phyloP scores from a whole-genome alignment of 2,329 filamentous ascomycete species.

The Fusarium dimerum region DNA sequence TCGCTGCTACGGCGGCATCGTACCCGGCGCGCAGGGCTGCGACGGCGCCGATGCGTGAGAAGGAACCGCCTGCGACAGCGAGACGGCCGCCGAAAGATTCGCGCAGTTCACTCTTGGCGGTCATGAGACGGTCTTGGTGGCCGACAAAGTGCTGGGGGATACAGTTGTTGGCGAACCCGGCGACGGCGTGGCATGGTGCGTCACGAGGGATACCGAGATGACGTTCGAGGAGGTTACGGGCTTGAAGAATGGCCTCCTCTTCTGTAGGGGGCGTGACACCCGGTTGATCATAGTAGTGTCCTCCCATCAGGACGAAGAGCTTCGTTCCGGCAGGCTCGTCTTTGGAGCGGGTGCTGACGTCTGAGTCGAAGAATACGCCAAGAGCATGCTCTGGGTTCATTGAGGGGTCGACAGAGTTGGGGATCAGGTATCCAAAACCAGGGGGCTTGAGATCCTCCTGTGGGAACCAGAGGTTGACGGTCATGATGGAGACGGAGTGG shows the following conservation, averaged over 20 bases:
- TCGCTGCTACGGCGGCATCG: conserved; percentile 29
- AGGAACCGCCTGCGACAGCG: conserved; percentile 61
- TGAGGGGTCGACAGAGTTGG: conserved; percentile 66
- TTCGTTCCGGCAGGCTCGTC: conserved; percentile 71
- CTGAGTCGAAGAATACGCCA: conserved; percentile 89
- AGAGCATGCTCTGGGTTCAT: conserved; percentile 82
- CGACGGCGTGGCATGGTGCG: conserved; percentile 60
- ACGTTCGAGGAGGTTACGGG: conserved; percentile 66
- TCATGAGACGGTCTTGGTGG: conserved; percentile 64
- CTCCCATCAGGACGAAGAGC: conserved; percentile 91
- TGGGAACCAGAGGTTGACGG: conserved; percentile 85
- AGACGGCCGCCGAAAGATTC: conserved; percentile 62
- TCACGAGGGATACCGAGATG: conserved; percentile 70
- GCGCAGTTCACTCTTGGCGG: conserved; percentile 56
- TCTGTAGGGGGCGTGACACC: conserved; percentile 52
- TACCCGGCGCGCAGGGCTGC: conserved; percentile 50
- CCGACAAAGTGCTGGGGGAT: conserved; percentile 90
- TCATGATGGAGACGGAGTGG: conserved; percentile 79
- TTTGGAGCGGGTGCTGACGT: conserved; percentile 51
- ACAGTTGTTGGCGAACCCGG: conserved; percentile 64
- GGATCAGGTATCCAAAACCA: conserved; percentile 93
- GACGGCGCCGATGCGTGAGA: conserved; percentile 53
- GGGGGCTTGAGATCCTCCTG: conserved; percentile 61
- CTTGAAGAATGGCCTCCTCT: conserved; percentile 68
- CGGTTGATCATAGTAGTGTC: conserved; percentile 75